Percentiles rank a stretch among this genome's conserved stretches.
phyloP scores from a whole-genome alignment of 2,329 filamentous ascomycete genomes.

The Penicillium sp. region DNA sequence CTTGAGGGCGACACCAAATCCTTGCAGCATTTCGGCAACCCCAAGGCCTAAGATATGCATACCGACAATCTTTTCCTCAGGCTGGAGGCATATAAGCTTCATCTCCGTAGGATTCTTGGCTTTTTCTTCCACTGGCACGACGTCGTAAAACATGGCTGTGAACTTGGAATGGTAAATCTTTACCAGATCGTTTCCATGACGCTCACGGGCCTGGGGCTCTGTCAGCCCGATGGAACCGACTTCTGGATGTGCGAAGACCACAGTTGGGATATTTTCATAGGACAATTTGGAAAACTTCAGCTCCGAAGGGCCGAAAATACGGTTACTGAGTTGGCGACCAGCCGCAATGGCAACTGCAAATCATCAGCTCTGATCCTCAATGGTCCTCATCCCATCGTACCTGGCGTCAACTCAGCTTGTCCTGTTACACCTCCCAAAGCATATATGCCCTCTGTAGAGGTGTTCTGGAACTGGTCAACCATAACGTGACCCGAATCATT shows the following conservation, averaged over 20 bases:
- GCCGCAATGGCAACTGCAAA: conserved; percentile 51
- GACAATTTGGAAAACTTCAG: conserved; percentile 46
- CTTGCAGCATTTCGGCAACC: conserved; percentile 67
- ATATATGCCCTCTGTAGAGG: conserved; percentile 48
- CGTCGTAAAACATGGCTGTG: conserved; percentile 50
- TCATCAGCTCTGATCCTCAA: not conserved
- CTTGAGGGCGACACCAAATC: conserved; percentile 74
- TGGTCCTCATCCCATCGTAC: conserved; percentile 31
- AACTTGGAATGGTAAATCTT: conserved; percentile 53
- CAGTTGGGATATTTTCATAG: conserved; percentile 53
- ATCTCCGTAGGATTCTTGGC: conserved; percentile 51
- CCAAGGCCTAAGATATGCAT: conserved; percentile 51
- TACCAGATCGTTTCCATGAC: conserved; percentile 51
- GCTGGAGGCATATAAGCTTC: conserved; percentile 51
- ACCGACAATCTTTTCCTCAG: conserved; percentile 52
- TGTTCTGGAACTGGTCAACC: conserved; percentile 54
- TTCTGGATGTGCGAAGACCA: conserved; percentile 54
- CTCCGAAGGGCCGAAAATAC: conserved; percentile 50
- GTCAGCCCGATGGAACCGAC: conserved; percentile 52
- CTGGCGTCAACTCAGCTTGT: conserved; percentile 52
- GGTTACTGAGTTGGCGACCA: conserved; percentile 50
- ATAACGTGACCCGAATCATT: conserved; percentile 41
- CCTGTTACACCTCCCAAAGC: conserved; percentile 54
- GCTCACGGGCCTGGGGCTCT: conserved; percentile 48
- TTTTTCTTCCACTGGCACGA: conserved; percentile 50